Evolutionary conservation across 805 yeast species (phyloP), one percentile per base, ranked within the genome.

Genomic region (Danielia oregonensis): DNA sequence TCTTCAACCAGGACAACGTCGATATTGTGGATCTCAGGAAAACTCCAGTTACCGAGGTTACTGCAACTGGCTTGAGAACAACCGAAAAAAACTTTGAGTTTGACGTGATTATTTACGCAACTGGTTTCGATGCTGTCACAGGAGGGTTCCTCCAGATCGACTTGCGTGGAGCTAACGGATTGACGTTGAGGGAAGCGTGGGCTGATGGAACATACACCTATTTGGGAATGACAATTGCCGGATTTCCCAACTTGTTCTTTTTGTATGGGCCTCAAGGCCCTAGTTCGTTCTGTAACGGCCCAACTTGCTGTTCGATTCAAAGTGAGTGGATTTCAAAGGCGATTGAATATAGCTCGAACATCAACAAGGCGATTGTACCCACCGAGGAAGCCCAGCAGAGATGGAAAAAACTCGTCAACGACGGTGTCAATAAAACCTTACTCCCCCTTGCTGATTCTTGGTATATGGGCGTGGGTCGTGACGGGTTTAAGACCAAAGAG

Each of bases 251-350:
- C 40, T 33, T 57, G 51, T 56, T 49, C 34, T 50, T 42, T 37
- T 33, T 51, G 14, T 58, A 57, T 34, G 62, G 63, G 8, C 61
- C 61, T 4, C 57, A 53, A 23, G 56, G 49, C 3, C 61, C 63
- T 11, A 55, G 59, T 23, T 49, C 55, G 5, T 52, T 56, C 36
- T 36, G 44, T 17, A 56, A 57, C 36, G 62, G 59, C 6, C 61
- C 62, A 18, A 40, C 53, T 11, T 44, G 54, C 32, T 32, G 36
- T 28, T 53, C 51, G 26, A 26, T 55, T n/a, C n/a, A n/a, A n/a
- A n/a, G n/a, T n/a, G n/a, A n/a, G n/a, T n/a, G n/a, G n/a, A n/a
- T n/a, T n/a, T n/a, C n/a, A n/a, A n/a, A n/a, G n/a, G n/a, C n/a
- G n/a, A n/a, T n/a, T n/a, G n/a, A n/a, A n/a, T n/a, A n/a, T n/a